Evolutionary conservation across 352 stramenopile genomes (phyloP), one percentile per base, ranked within the genome.

Genomic region (Thalassiosira sp.): DNA sequence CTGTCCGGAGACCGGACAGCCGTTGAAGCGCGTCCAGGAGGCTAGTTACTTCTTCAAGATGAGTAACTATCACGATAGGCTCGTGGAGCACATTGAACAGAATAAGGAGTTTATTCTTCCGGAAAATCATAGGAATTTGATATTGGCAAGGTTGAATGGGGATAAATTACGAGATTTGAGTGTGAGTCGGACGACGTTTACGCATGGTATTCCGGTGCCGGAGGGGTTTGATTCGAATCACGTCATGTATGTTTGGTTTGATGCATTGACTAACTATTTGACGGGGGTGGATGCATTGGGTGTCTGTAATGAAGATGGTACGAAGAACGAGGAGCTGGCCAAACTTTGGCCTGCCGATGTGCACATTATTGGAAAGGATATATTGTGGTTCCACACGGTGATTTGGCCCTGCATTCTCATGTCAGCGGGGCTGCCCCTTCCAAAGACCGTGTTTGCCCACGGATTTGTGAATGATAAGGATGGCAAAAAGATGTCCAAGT

Each of bases 201-300:
- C 89, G 10, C 95, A 94, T 88, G 97, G 97, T 25, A 95, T 99
- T 58, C 87, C 91, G 33, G 90, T 99, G 51, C 96, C 96, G 0
- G 96, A 98, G 81, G 95, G 89, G n/a, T 97, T 95, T 71, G 72
- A 95, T 28, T 37, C 80, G n/a, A 87, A 91, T 73, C 97, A 99
- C 87, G 97, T 99, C 65, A 98, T 99, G 95, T 99, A 99, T 86
- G 98, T 99, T 42, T 99, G 98, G 98, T 98, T 99, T 75, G 98
- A 99, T 87, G 98, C 98, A 10, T 87, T 99, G 7, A 96, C 97
- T n/a, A 99, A 99, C 88, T 99, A 99, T 71, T 76, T 98, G 45
- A 98, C 97, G 10, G 96, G 95, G 25, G 84, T 92, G 18, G 79
- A 93, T 79, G 79, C 70, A 8, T 72, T 92, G 62, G 81, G 75